phyloP scores from a whole-genome alignment of 2,329 filamentous ascomycete species.

The Sporothrix inflata region DNA sequence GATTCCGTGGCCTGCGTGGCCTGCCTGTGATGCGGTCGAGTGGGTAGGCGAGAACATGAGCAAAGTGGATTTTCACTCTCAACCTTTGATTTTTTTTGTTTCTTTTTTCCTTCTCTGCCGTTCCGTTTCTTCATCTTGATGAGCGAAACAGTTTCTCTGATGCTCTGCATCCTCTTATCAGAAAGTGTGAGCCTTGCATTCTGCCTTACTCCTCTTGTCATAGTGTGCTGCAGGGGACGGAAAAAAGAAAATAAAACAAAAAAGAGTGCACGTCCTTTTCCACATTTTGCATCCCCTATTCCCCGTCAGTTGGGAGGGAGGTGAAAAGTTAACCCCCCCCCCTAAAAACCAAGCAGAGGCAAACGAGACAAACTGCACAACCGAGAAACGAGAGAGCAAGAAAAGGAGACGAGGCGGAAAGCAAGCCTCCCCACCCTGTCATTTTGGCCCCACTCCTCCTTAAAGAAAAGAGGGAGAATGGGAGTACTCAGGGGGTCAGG shows the following conservation, averaged over 20 bases:
- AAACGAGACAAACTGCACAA: neutral
- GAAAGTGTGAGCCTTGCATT: conserved; percentile 15
- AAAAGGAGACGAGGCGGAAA: neutral
- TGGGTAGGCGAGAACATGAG: neutral
- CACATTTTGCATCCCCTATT: neutral
- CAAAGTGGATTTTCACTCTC: neutral
- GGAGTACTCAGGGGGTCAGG: neutral
- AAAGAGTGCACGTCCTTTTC: conserved; percentile 3
- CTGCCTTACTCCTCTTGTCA: conserved; percentile 20
- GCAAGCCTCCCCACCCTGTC: neutral
- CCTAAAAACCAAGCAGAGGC: neutral
- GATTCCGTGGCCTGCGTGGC: neutral
- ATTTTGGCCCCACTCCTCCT: neutral
- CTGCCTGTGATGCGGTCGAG: neutral
- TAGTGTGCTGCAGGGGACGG: neutral
- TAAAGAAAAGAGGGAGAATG: neutral
- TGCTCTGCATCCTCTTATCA: neutral
- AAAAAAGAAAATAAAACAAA: neutral
- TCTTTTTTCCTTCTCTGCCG: neutral
- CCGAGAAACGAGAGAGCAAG: neutral
- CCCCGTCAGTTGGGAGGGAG: neutral
- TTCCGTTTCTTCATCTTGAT: neutral
- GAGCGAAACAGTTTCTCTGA: neutral
- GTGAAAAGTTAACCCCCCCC: no score
- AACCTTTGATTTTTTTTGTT: neutral